Conservation (phyloP, 2,329 filamentous ascomycete genomes). For the Arthrinium puccinioides region DNA sequence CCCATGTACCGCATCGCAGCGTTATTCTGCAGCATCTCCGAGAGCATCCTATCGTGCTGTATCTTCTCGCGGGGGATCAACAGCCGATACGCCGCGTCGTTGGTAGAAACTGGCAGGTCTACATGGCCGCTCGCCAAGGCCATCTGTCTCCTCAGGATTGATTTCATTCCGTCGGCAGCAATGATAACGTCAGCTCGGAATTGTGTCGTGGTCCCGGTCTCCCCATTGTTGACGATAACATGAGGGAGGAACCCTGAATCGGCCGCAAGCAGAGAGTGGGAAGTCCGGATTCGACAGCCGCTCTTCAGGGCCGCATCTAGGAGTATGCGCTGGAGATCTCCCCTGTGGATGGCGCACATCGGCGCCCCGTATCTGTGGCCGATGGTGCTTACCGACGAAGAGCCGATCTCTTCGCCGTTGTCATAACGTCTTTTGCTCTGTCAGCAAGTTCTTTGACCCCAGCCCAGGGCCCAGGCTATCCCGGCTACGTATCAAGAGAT, state of each 20-base stretch:
- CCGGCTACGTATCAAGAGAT: neutral
- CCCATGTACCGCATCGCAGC: constrained; percentile 58
- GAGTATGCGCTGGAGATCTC: constrained; percentile 16
- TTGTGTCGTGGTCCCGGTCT: constrained; percentile 4
- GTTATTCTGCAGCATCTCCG: constrained; percentile 48
- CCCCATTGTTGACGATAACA: constrained; percentile 8
- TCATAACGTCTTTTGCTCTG: constrained; percentile 13
- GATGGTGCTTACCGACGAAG: constrained; percentile 11
- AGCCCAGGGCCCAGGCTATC: neutral
- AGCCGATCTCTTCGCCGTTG: constrained; percentile 15
- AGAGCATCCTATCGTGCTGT: constrained; percentile 39
- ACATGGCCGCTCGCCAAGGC: constrained; percentile 24
- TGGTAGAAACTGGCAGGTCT: constrained; percentile 36
- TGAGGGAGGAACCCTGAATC: constrained; percentile 15
- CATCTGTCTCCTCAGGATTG: constrained; percentile 33
- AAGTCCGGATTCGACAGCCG: constrained; percentile 13
- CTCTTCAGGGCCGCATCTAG: constrained; percentile 9
- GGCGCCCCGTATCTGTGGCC: constrained; percentile 15
- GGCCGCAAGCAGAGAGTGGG: constrained; percentile 14
- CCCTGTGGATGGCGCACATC: constrained; percentile 16
- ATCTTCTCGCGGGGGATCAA: constrained; percentile 39
- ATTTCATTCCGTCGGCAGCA: constrained; percentile 48
- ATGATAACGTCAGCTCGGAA: constrained; percentile 42
- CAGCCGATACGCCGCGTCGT: constrained; percentile 47
- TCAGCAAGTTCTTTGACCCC: no score